phyloP scores from a whole-genome alignment of 208 protist genomes.

The Jaenimonas drosophilae region DNA sequence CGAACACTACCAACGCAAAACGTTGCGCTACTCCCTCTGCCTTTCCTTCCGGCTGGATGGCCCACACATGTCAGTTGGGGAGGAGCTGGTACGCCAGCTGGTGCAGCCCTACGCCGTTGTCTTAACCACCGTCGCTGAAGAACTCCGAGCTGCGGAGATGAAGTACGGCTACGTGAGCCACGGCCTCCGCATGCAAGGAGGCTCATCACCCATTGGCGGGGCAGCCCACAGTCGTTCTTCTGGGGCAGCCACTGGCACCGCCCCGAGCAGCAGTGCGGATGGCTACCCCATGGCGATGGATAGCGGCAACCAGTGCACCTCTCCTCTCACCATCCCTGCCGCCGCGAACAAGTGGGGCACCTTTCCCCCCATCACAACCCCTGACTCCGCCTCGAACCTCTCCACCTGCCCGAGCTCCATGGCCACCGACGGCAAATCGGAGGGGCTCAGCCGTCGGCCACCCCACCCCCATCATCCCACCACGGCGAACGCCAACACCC shows the following conservation, averaged over 20 bases:
- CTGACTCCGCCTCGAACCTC: no score
- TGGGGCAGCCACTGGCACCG: no score
- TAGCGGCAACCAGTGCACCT: neutral
- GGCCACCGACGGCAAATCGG: no score
- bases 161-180: conserved; percentile 67
- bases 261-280: neutral
- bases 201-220: no score
- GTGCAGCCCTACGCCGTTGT: conserved; percentile 66
- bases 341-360: no score
- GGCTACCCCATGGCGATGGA: neutral
- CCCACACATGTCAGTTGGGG: conserved; percentile 36
- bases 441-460: no score
- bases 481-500: no score
- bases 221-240: no score
- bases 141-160: conserved; percentile 59
- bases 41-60: conserved; percentile 55
- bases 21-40: conserved; percentile 74
- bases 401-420: no score
- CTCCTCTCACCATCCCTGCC: neutral
- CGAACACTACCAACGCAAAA: conserved; percentile 73
- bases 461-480: no score
- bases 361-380: no score
- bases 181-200: no score
- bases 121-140: conserved; percentile 63
- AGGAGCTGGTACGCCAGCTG: conserved; percentile 29